phyloP scores from a whole-genome alignment of 2,329 filamentous ascomycete species.

The Trichoderma lentiforme region DNA sequence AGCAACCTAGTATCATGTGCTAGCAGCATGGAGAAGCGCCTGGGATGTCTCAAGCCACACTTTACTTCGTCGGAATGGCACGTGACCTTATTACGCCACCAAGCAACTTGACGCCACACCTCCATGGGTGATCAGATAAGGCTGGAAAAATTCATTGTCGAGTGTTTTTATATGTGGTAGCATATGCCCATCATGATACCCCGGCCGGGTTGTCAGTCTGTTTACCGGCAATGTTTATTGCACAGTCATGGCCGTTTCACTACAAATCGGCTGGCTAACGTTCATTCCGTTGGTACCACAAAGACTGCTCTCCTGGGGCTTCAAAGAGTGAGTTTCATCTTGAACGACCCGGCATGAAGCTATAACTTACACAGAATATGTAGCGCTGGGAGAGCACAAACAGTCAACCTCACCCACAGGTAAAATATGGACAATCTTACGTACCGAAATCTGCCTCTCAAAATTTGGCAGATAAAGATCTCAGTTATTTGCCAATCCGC shows the following conservation, averaged over 20 bases:
- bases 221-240: conserved; percentile 34
- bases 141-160: conserved; percentile 24
- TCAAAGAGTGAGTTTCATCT: conserved; percentile 2
- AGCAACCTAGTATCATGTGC: background rate
- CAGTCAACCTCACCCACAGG: background rate
- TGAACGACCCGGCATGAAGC: background rate
- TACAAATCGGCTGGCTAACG: background rate
- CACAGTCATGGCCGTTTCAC: background rate
- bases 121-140: conserved; percentile 17
- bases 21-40: background rate
- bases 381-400: conserved; percentile 22
- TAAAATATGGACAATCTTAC: conserved; percentile 11
- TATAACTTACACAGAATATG: background rate
- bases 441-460: background rate
- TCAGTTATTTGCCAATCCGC: conserved; percentile 33
- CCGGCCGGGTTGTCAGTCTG: conserved; percentile 28
- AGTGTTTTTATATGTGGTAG: conserved; percentile 7
- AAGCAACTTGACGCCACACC: background rate
- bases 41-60: background rate
- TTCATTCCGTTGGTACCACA: background rate
- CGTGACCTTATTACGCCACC: background rate
- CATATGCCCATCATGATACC: conserved; percentile 29
- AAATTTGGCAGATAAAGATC: background rate
- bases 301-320: background rate
- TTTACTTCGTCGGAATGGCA: background rate